Percentiles rank a stretch among this genome's conserved stretches.
These are phyloP conservation scores for Nicotiana noctiflora DNA, from an alignment of 257 asterid species.

Conservation along the genomic window DNA sequence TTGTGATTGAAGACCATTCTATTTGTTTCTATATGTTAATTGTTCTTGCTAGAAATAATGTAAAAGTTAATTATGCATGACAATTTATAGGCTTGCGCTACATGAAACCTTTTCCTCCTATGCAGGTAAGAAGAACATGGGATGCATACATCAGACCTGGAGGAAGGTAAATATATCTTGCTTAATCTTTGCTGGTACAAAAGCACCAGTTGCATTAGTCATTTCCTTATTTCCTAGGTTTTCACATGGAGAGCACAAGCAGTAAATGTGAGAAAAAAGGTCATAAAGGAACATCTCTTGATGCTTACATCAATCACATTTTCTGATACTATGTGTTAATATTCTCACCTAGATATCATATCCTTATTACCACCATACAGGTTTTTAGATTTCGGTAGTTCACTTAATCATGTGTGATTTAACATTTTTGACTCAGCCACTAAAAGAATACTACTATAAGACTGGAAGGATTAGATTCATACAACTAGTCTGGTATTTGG, in stretches of 20 bases:
- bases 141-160: constrained; percentile 87
- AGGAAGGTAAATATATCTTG: constrained; percentile 55
- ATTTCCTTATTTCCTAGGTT: not conserved
- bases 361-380: not conserved
- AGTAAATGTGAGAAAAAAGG: not conserved
- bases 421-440: not conserved
- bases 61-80: constrained; percentile 4
- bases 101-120: constrained; percentile 6
- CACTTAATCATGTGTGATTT: not conserved
- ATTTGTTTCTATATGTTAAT: not conserved
- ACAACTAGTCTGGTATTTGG: not conserved
- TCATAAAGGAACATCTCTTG: not conserved
- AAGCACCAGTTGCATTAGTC: not conserved
- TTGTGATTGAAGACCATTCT: not conserved
- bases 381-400: not conserved
- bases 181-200: not conserved
- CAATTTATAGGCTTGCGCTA: not conserved
- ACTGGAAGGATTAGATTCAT: constrained; percentile 2
- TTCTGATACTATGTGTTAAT: not conserved
- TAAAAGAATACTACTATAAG: not conserved
- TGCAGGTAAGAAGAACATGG: constrained; percentile 94
- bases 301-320: not conserved
- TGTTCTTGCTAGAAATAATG: not conserved
- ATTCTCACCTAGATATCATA: not conserved
- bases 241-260: not conserved